phyloP scores from a whole-genome alignment of 2,329 filamentous ascomycete genomes.

The Trichoderma koningiopsis region DNA sequence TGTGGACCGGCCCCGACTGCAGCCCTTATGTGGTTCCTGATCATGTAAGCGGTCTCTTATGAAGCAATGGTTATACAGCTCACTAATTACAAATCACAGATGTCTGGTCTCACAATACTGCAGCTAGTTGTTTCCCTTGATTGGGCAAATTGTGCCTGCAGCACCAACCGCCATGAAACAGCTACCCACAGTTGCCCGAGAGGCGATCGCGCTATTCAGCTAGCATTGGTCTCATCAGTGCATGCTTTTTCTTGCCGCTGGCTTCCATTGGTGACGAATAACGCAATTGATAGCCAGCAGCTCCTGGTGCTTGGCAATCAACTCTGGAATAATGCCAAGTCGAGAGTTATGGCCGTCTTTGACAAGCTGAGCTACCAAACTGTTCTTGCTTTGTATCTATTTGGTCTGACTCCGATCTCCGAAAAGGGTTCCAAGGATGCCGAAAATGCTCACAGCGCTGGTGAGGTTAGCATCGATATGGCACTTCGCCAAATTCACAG shows the following conservation, averaged over 20 bases:
- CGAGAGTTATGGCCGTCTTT: not conserved
- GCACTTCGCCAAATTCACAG: slow-evolving; percentile 11
- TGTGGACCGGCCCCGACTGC: slow-evolving; percentile 11
- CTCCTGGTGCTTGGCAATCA: not conserved
- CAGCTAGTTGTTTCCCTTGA: slow-evolving; percentile 8
- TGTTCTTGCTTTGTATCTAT: slow-evolving; percentile 7
- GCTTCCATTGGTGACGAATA: not conserved
- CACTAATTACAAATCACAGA: not conserved
- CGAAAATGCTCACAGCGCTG: slow-evolving; percentile 1
- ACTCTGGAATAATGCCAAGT: slow-evolving; percentile 7
- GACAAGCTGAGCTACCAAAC: slow-evolving; percentile 17
- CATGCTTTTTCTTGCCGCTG: slow-evolving; percentile 7
- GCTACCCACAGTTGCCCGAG: not conserved
- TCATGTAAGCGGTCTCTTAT: not conserved
- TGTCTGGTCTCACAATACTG: not conserved
- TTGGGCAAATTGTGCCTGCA: not conserved
- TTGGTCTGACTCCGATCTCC: slow-evolving; percentile 1
- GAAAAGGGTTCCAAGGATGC: not conserved
- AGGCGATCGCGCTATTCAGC: not conserved
- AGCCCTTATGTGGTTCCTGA: slow-evolving; percentile 6
- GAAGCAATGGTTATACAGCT: not conserved
- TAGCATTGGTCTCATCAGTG: not conserved
- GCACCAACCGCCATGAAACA: not conserved
- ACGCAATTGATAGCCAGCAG: not conserved
- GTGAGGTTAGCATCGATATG: slow-evolving; percentile 9